A percentile compares a stretch with the other conserved stretches of the same genome.
Evolutionary conservation across 2,329 filamentous ascomycete genomes (phyloP).

Genomic region (Exophiala oligosperma): DNA sequence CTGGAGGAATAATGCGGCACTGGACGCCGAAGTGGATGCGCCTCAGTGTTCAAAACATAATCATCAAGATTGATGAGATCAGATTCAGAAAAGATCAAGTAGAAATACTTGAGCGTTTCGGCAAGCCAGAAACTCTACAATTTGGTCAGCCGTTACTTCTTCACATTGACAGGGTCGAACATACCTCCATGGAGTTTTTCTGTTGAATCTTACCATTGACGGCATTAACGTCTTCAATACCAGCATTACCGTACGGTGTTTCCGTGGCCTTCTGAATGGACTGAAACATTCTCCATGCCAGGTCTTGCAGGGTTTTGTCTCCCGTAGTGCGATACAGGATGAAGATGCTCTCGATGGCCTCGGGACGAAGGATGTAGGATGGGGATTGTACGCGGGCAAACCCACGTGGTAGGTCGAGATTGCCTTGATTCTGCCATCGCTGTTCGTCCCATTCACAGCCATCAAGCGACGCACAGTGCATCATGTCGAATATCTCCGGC

Average conservation of each 20-base stretch:
- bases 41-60: constrained; percentile 45
- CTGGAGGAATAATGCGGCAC: too few relatives aligned
- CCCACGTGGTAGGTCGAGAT: constrained; percentile 24
- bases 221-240: not conserved
- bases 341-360: constrained; percentile 62
- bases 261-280: constrained; percentile 45
- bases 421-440: constrained; percentile 17
- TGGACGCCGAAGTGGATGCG: constrained; percentile 35
- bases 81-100: constrained; percentile 44
- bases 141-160: not conserved
- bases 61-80: constrained; percentile 42
- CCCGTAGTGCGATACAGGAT: constrained; percentile 62
- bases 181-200: not conserved
- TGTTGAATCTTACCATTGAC: not conserved
- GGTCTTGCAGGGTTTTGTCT: constrained; percentile 46
- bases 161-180: not conserved
- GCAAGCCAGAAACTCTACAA: constrained; percentile 39
- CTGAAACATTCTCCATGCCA: constrained; percentile 52
- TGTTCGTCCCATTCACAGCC: constrained; percentile 55
- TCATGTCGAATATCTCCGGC: constrained; percentile 57
- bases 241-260: constrained; percentile 59
- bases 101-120: constrained; percentile 47
- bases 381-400: constrained; percentile 17
- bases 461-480: constrained; percentile 38
- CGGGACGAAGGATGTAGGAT: constrained; percentile 56